Evolutionary conservation across 2,329 filamentous ascomycete species (phyloP).

Genomic region (Alternaria sp.): DNA sequence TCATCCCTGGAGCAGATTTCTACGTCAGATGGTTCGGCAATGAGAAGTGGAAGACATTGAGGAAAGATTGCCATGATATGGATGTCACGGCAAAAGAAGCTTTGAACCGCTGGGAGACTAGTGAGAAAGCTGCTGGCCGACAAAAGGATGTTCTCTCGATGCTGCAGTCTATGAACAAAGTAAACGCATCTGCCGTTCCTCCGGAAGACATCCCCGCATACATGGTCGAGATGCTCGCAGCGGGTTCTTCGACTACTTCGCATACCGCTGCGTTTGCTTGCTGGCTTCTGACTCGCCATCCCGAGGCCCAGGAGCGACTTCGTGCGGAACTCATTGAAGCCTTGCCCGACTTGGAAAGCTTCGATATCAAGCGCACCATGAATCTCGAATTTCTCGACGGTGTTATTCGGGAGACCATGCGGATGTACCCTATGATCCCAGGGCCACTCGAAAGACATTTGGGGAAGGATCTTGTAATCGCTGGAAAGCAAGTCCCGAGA

Average conservation of each 20-base stretch:
- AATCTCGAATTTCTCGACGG: constrained; percentile 4
- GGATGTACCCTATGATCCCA: constrained; percentile 8
- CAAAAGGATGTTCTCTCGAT: constrained; percentile 10
- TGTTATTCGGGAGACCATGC: constrained; percentile 10
- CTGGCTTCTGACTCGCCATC: constrained; percentile 2
- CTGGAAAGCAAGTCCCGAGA: constrained; percentile 2
- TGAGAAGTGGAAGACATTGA: constrained; percentile 4
- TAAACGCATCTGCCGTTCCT: constrained; percentile 1
- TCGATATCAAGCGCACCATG: constrained; percentile 4
- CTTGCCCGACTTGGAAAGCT: not conserved
- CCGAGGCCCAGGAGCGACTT: not conserved
- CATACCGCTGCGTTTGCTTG: constrained; percentile 9
- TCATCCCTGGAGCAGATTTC: constrained; percentile 1
- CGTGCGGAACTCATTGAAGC: not conserved
- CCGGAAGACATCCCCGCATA: constrained; percentile 8
- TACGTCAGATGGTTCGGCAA: constrained; percentile 5
- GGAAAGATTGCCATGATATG: constrained; percentile 9
- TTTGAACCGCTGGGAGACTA: constrained; percentile 3
- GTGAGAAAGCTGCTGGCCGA: not conserved
- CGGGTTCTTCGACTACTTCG: constrained; percentile 9
- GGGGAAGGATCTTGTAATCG: constrained; percentile 3
- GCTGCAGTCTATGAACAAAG: constrained; percentile 7
- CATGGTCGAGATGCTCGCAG: constrained; percentile 10
- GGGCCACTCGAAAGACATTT: constrained; percentile 9
- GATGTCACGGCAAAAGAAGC: constrained; percentile 7